Evolutionary conservation across 805 yeast species (phyloP).

Genomic region (Wickerhamiella parazyma): DNA sequence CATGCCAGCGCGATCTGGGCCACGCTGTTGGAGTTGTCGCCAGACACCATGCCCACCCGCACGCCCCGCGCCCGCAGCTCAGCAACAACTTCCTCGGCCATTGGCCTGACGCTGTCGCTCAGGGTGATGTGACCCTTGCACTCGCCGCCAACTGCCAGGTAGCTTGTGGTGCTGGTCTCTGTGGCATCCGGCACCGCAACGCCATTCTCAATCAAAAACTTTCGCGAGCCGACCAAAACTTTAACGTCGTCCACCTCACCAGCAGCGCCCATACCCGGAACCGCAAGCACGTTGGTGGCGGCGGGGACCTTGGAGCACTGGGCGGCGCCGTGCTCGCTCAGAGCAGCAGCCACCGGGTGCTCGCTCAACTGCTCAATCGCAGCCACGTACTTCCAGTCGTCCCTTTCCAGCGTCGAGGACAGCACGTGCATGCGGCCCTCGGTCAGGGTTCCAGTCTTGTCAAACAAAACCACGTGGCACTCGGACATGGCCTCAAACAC

Average conservation of each 20-base stretch:
- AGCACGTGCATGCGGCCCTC: constrained; percentile 57
- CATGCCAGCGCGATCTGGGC: constrained; percentile 47
- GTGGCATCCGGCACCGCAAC: constrained; percentile 3
- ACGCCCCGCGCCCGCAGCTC: constrained; percentile 40
- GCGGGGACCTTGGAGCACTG: background rate
- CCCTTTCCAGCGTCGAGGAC: constrained; percentile 13
- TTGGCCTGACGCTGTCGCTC: constrained; percentile 52
- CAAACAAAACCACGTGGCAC: constrained; percentile 61
- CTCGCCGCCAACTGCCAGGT: constrained; percentile 42
- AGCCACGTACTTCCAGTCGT: constrained; percentile 43
- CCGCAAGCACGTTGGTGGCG: constrained; percentile 17
- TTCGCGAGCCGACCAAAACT: constrained; percentile 13
- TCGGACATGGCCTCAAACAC: constrained; percentile 60
- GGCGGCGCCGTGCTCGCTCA: constrained; percentile 25
- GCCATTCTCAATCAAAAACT: constrained; percentile 26
- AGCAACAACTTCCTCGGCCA: constrained; percentile 46
- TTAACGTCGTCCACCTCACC: constrained; percentile 18
- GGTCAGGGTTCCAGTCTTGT: constrained; percentile 93
- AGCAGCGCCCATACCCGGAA: constrained; percentile 25
- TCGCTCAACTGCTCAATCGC: constrained; percentile 58
- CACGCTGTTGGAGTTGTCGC: constrained; percentile 62
- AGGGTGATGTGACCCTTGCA: constrained; percentile 56
- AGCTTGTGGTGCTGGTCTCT: constrained; percentile 26
- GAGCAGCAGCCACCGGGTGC: constrained; percentile 78
- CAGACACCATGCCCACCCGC: constrained; percentile 75